A percentile compares a stretch with the other conserved stretches of the same genome.
These are phyloP conservation scores for Zoysia pacifica DNA, from an alignment of 176 grass and related monocot species.

Conservation along the genomic window DNA sequence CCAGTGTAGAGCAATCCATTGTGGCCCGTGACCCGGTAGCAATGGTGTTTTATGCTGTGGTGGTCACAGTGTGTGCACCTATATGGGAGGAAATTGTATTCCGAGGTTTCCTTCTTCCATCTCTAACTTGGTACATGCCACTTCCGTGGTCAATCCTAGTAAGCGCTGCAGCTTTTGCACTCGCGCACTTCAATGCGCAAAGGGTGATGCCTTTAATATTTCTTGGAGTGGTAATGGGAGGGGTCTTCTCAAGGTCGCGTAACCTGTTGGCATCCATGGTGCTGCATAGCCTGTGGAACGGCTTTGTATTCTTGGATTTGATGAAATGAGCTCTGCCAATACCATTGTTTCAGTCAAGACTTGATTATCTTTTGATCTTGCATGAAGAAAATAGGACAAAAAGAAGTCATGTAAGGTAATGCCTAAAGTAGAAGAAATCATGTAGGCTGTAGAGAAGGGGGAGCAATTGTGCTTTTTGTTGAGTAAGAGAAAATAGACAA, in stretches of 20 bases:
- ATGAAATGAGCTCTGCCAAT: slow-evolving; percentile 61
- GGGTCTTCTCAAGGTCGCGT: slow-evolving; percentile 73
- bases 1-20: slow-evolving; percentile 96
- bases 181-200: slow-evolving; percentile 93
- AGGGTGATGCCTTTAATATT: slow-evolving; percentile 86
- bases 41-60: slow-evolving; percentile 81
- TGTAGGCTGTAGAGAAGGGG: not conserved
- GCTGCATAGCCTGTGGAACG: slow-evolving; percentile 93
- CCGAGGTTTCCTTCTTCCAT: slow-evolving; percentile 95
- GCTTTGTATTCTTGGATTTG: slow-evolving; percentile 95
- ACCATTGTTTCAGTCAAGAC: slow-evolving; percentile 19
- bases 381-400: slow-evolving; percentile 15
- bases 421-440: slow-evolving; percentile 19
- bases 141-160: slow-evolving; percentile 72
- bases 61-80: slow-evolving; percentile 85
- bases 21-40: slow-evolving; percentile 79
- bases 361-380: slow-evolving; percentile 11
- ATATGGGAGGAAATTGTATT: slow-evolving; percentile 98
- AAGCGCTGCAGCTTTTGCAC: slow-evolving; percentile 76
- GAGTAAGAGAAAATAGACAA: slow-evolving; percentile 7
- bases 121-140: slow-evolving; percentile 85
- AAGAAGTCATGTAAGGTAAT: not conserved
- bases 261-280: slow-evolving; percentile 81
- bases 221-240: slow-evolving; percentile 93
- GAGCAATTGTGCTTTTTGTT: not conserved